Conservation (phyloP, 169 alveolate genomes). For the Cystoisospora suis region DNA sequence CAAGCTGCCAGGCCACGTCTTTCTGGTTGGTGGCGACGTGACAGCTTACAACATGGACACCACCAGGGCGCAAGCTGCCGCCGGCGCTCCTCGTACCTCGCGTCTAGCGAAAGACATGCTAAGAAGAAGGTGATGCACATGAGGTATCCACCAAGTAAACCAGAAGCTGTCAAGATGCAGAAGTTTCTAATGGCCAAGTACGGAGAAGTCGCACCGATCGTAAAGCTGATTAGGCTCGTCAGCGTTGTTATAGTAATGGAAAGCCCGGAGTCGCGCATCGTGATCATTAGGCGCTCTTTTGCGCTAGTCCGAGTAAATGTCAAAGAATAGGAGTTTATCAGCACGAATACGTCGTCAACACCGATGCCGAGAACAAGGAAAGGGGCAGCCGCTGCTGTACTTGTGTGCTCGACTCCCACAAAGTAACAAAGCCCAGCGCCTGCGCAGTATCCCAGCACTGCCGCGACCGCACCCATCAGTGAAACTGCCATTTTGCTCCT, state of each 20-base stretch:
- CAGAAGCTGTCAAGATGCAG: conserved; percentile 77
- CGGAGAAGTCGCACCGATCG: conserved; percentile 82
- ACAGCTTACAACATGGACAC: too few relatives aligned
- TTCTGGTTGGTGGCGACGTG: not conserved
- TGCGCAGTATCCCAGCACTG: conserved; percentile 78
- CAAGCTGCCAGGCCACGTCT: too few relatives aligned
- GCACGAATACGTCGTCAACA: conserved; percentile 82
- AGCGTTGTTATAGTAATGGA: conserved; percentile 83
- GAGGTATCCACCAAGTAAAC: conserved; percentile 78
- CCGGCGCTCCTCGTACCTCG: conserved; percentile 39
- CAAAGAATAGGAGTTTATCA: conserved; percentile 78
- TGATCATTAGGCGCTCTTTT: conserved; percentile 75
- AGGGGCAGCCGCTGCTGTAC: conserved; percentile 83
- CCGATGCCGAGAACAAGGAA: conserved; percentile 83
- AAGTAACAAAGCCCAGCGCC: conserved; percentile 83
- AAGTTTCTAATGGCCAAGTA: conserved; percentile 80
- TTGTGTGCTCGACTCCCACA: conserved; percentile 78
- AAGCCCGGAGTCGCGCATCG: conserved; percentile 81
- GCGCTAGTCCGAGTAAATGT: conserved; percentile 76
- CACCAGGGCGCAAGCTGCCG: too few relatives aligned
- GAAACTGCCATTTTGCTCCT: conserved; percentile 55
- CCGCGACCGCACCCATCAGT: conserved; percentile 80
- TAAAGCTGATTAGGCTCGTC: conserved; percentile 80
- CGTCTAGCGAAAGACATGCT: conserved; percentile 80
- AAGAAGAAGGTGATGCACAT: conserved; percentile 78